phyloP scores from a whole-genome alignment of 352 stramenopile genomes.

The Globisporangium okanoganense region DNA sequence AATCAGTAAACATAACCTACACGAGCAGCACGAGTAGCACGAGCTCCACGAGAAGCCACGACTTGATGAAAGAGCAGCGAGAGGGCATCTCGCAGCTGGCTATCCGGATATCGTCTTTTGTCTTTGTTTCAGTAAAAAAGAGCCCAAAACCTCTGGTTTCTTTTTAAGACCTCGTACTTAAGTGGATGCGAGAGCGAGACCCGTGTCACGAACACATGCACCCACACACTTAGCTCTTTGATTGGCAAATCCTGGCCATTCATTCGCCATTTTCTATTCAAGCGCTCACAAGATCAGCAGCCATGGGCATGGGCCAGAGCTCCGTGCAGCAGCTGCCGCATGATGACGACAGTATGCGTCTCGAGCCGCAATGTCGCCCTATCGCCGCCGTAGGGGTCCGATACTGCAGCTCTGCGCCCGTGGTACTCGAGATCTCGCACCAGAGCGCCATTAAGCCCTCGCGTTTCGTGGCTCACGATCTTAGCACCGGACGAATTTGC shows the following conservation, averaged over 20 bases:
- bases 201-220: too few relatives aligned
- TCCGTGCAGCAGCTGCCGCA: background rate
- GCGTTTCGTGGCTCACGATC: conserved; percentile 6
- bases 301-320: background rate
- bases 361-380: background rate
- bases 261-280: background rate
- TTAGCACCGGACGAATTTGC: background rate
- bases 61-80: too few relatives aligned
- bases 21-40: too few relatives aligned
- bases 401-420: background rate
- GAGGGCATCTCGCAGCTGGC: too few relatives aligned
- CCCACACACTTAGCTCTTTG: too few relatives aligned
- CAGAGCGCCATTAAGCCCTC: background rate
- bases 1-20: too few relatives aligned
- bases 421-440: conserved; percentile 3
- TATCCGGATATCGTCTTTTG: too few relatives aligned
- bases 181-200: too few relatives aligned
- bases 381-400: background rate
- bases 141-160: too few relatives aligned
- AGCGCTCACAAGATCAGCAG: background rate
- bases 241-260: background rate
- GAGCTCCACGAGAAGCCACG: too few relatives aligned
- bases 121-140: too few relatives aligned
- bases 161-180: too few relatives aligned
- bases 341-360: background rate